These are phyloP conservation scores for Neolentinus lepideus DNA, from an alignment of 1,284 basidiomycete genomes.

Conservation along the genomic window DNA sequence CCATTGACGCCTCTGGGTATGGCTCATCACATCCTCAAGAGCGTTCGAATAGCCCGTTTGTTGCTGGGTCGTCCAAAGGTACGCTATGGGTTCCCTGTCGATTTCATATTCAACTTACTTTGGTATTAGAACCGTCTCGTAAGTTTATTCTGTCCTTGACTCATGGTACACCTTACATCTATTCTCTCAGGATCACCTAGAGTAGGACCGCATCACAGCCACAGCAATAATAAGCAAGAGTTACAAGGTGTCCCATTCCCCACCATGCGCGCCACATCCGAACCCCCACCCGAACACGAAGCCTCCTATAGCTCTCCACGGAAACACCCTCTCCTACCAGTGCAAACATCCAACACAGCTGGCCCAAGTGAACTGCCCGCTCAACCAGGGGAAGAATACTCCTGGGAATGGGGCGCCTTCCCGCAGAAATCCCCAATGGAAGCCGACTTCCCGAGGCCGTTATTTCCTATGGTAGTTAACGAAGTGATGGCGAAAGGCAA, in stretches of 20 bases:
- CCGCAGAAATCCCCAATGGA: conserved; percentile 70
- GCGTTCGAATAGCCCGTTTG: conserved; percentile 30
- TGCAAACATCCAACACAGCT: conserved; percentile 6
- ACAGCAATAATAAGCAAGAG: conserved; percentile 2
- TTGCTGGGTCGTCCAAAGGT: conserved; percentile 10
- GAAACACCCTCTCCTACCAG: conserved; percentile 13
- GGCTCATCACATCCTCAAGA: conserved; percentile 43
- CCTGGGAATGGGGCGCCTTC: conserved; percentile 83
- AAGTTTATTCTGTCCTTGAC: background rate
- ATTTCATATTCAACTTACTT: background rate
- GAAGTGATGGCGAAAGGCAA: conserved; percentile 4
- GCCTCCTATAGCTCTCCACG: conserved; percentile 13
- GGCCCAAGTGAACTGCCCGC: background rate
- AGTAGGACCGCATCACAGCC: background rate
- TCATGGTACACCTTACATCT: background rate
- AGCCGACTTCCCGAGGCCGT: conserved; percentile 33
- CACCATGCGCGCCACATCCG: conserved; percentile 44
- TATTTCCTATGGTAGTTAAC: conserved; percentile 1
- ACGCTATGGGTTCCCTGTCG: background rate
- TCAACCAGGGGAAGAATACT: conserved; percentile 50
- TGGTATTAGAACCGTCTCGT: background rate
- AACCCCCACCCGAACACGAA: conserved; percentile 41
- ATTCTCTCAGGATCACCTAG: background rate
- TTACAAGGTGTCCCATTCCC: conserved; percentile 25
- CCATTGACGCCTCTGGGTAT: conserved; percentile 63